These are phyloP conservation scores for Trichomonas vaginalis DNA, from an alignment of 208 protist species.

Conservation along the genomic window DNA sequence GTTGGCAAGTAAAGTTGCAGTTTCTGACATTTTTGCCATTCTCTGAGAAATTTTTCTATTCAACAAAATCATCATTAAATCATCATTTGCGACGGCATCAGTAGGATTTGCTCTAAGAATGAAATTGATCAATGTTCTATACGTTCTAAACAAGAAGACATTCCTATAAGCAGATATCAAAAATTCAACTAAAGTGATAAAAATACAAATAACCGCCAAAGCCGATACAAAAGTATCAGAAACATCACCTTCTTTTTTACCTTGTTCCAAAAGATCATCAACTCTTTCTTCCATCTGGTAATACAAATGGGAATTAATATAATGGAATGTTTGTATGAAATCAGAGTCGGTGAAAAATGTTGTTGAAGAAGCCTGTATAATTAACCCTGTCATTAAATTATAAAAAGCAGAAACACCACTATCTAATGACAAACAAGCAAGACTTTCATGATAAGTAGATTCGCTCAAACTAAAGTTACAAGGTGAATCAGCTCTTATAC, in stretches of 20 bases:
- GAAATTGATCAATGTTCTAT: neutral
- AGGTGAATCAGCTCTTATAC: neutral
- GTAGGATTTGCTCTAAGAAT: neutral
- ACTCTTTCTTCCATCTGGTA: neutral
- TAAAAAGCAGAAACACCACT: neutral
- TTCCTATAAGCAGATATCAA: neutral
- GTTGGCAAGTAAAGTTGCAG: neutral
- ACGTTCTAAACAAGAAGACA: neutral
- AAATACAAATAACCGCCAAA: neutral
- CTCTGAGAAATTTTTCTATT: neutral
- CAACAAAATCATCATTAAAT: neutral
- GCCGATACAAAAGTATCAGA: neutral
- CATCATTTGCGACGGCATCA: neutral
- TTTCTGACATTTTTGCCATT: neutral
- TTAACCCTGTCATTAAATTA: neutral
- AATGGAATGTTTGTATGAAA: neutral
- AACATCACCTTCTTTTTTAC: neutral
- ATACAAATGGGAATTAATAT: neutral
- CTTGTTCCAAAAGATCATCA: neutral
- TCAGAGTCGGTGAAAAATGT: neutral
- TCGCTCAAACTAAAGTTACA: neutral
- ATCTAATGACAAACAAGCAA: neutral
- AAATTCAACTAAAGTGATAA: neutral
- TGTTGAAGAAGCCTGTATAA: neutral
- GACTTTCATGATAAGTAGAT: neutral